phyloP scores from a whole-genome alignment of 345 rosid species.

The Camelina hispida region DNA sequence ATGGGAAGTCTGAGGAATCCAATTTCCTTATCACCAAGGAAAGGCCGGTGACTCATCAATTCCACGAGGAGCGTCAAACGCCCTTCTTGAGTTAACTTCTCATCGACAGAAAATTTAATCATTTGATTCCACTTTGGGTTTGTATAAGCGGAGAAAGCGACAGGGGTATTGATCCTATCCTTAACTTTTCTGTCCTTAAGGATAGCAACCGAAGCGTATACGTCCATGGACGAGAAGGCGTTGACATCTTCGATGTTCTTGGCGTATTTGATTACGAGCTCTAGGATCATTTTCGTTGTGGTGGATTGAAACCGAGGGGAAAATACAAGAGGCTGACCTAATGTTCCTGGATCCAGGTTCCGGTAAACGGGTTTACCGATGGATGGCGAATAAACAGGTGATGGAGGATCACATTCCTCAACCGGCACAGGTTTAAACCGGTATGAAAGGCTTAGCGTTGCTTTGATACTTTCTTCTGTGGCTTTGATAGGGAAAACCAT shows the following conservation, averaged over 20 bases:
- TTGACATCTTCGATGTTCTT: constrained; percentile 65
- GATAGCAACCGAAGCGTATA: constrained; percentile 62
- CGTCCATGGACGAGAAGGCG: constrained; percentile 71
- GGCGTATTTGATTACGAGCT: constrained; percentile 53
- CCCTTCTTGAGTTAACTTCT: constrained; percentile 54
- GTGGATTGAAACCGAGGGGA: constrained; percentile 19
- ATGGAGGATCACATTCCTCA: constrained; percentile 15
- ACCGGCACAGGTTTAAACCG: constrained; percentile 49
- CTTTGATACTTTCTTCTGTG: constrained; percentile 50
- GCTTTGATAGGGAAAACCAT: constrained; percentile 54
- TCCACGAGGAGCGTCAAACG: constrained; percentile 54
- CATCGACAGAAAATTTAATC: constrained; percentile 57
- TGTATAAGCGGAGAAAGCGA: constrained; percentile 49
- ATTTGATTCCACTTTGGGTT: constrained; percentile 72
- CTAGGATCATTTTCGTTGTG: constrained; percentile 7
- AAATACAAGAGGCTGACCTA: constrained; percentile 2
- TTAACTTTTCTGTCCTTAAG: constrained; percentile 48
- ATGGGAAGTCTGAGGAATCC: constrained; percentile 71
- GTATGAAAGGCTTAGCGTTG: constrained; percentile 58
- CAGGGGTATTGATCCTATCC: constrained; percentile 53
- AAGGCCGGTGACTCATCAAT: constrained; percentile 60
- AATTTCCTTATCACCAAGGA: constrained; percentile 67
- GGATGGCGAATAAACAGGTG: constrained; percentile 15
- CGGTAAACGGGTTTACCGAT: constrained; percentile 27
- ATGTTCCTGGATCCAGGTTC: constrained; percentile 10